These are phyloP conservation scores for Tuber aestivum DNA, from an alignment of 495 filamentous ascomycete genomes.

Conservation along the genomic window DNA sequence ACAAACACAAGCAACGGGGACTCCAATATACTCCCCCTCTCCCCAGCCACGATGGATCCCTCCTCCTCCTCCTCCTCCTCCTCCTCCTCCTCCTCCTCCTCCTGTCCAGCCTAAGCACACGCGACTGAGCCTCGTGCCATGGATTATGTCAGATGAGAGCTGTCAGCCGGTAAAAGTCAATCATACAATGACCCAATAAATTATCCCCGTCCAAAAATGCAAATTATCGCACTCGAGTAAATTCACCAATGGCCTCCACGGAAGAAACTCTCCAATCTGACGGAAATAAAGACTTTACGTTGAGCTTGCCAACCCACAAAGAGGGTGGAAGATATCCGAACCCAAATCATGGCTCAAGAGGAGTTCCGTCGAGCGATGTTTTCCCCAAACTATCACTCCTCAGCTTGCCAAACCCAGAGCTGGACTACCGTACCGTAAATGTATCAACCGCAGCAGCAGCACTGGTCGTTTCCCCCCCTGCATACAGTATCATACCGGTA, in stretches of 20 bases:
- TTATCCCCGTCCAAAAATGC: not conserved
- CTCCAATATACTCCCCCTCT: not conserved
- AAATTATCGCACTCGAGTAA: not conserved
- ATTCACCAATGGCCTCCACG: not conserved
- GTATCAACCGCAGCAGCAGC: not conserved
- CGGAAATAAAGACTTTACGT: not conserved
- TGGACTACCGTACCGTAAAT: no score
- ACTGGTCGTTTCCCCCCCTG: not conserved
- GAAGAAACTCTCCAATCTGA: not conserved
- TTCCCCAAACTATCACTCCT: not conserved
- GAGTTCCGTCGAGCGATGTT: not conserved
- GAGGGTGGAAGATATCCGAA: not conserved
- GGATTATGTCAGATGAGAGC: not conserved
- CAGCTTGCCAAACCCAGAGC: not conserved
- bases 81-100: not conserved
- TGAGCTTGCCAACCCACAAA: not conserved
- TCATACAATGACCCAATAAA: not conserved
- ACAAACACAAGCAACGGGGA: not conserved
- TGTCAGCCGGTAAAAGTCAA: not conserved
- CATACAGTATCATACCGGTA: not conserved
- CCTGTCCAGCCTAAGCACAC: not conserved
- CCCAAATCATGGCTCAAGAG: not conserved
- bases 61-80: not conserved
- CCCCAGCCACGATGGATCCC: not conserved
- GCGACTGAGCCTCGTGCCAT: not conserved